Percentiles rank a stretch among this genome's conserved stretches.
Evolutionary conservation across 441 rosid species (phyloP).

Genomic region (Macaranga tanarius): DNA sequence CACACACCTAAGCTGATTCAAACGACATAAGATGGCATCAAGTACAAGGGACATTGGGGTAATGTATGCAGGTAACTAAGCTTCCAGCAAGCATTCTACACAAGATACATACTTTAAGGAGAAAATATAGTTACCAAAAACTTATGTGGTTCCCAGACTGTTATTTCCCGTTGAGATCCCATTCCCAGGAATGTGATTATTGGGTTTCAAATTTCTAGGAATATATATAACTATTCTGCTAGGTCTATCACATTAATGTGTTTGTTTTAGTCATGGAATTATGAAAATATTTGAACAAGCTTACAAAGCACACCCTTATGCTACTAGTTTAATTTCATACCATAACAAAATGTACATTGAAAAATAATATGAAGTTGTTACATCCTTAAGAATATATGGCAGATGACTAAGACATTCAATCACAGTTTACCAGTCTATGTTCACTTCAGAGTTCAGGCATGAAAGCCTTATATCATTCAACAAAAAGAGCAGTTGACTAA

Average conservation of each 20-base stretch:
- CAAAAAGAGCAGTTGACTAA: not conserved
- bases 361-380: not conserved
- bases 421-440: not conserved
- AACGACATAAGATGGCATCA: not conserved
- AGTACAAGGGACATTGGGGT: no score
- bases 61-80: not conserved
- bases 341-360: not conserved
- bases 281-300: not conserved
- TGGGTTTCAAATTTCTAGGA: not conserved
- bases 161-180: not conserved
- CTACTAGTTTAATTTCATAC: not conserved
- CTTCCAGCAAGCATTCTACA: not conserved
- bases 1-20: not conserved
- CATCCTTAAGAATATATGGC: not conserved
- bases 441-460: not conserved
- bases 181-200: conserved; percentile 4
- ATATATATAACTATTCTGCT: not conserved
- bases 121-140: not conserved
- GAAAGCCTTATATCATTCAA: no score
- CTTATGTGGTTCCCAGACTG: not conserved
- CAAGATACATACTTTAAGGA: not conserved
- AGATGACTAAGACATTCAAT: not conserved
- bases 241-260: not conserved
- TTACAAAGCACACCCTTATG: not conserved
- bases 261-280: not conserved